Conservation (phyloP, 2,329 filamentous ascomycete genomes). For the Fonsecaea nubica region DNA sequence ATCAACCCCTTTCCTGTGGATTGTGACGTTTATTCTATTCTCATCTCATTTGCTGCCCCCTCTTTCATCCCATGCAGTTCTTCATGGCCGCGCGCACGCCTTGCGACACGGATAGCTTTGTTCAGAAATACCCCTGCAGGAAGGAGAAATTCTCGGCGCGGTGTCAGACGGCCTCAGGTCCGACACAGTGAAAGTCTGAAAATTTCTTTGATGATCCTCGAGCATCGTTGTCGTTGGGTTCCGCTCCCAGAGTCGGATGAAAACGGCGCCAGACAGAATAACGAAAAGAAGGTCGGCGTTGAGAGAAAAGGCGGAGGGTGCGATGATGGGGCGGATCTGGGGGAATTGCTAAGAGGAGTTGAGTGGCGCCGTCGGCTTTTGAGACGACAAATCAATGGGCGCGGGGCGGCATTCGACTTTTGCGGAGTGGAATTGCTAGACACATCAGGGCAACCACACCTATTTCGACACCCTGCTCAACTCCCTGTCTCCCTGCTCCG, state of each 20-base stretch:
- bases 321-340: background rate
- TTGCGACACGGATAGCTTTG: background rate
- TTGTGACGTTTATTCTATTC: background rate
- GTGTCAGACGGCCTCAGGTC: background rate
- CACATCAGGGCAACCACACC: background rate
- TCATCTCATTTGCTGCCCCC: background rate
- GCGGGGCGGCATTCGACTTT: background rate
- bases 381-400: conserved; percentile 3
- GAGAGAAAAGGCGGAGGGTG: background rate
- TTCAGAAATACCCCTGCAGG: background rate
- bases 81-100: background rate
- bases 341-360: background rate
- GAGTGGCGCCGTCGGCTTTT: conserved; percentile 8
- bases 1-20: background rate
- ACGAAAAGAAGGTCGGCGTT: background rate
- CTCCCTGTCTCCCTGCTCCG: background rate
- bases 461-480: background rate
- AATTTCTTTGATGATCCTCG: background rate
- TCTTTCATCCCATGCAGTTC: background rate
- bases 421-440: background rate
- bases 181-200: background rate
- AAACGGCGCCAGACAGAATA: background rate
- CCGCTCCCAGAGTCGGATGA: background rate
- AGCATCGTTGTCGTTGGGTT: background rate
- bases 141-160: background rate